Evolutionary conservation across 495 filamentous ascomycete genomes (phyloP), one percentile per base, ranked within the genome.

Genomic region (Trichoderma asperelloides): DNA sequence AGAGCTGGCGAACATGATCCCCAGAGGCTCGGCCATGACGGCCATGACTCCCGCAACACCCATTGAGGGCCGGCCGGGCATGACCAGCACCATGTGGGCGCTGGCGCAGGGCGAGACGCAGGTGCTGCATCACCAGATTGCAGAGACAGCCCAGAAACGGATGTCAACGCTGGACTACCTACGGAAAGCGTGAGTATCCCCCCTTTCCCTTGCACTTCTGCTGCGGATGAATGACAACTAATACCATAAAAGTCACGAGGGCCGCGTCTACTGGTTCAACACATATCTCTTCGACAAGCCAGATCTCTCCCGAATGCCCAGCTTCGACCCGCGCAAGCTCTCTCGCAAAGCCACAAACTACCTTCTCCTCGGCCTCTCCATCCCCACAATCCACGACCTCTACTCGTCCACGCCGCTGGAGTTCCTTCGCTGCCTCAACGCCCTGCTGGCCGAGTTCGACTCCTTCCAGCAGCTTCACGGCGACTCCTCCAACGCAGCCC

Each of bases 81-180:
- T 70, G 37, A 68, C 74, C 47, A 75, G 76, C 51, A 70, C 69
- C 25, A 75, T 76, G 33, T 71, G 71, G 43, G 66, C 72, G 18
- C 74, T 73, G 62, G 69, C 71, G 64, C 78, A 74, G 65, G 77
- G 69, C 68, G 81, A 82, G 71, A 70, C 73, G 28, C 70, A 72
- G 21, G 71, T 74, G 9, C 65, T 81, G 16, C 93, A 91, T 75
- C 88, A 92, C 74, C 91, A 96, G 68, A 91, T 99, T 51, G 90
- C 95, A 60, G 93, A 97, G 39, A 86, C 89, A 74, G 89, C 91
- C 9, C 88, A 90, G 25, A 99, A 97, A 81, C 84, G 95, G 70
- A 96, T 98, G 79, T 91, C 93, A n/a, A 99, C 96, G 0, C 74
- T 99, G 33, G 91, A 96, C 72, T 99, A 98, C 71, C 77, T 99